These are phyloP conservation scores for Rhodamnia argentea DNA, from an alignment of 345 rosid species.

Conservation along the genomic window DNA sequence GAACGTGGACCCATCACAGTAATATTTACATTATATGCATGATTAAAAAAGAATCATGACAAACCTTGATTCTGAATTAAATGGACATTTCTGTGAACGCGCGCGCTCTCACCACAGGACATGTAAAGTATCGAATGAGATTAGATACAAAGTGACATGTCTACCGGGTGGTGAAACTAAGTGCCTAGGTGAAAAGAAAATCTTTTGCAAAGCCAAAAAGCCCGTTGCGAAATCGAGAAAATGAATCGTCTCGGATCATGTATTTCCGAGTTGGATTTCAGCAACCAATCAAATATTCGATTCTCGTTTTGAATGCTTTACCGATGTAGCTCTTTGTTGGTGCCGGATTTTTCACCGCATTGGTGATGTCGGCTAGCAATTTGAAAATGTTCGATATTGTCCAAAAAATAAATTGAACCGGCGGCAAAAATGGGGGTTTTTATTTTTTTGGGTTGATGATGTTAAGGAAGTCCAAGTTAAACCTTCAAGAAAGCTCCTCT, in stretches of 20 bases:
- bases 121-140: background rate
- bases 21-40: background rate
- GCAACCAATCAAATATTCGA: too few species aligned
- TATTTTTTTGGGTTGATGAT: background rate
- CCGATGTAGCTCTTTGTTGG: too few species aligned
- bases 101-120: fast-evolving
- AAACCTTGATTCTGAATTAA: background rate
- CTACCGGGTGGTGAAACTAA: too few species aligned
- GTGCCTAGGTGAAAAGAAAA: too few species aligned
- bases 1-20: background rate
- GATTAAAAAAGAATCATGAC: background rate
- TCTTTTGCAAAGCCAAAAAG: too few species aligned
- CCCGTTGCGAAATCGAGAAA: too few species aligned
- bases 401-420: too few species aligned
- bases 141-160: background rate
- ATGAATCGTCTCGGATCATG: too few species aligned
- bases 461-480: background rate
- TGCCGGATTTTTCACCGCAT: background rate
- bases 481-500: background rate
- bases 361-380: background rate
- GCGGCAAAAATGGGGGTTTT: too few species aligned
- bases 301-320: too few species aligned
- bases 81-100: fast-evolving
- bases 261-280: too few species aligned
- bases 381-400: too few species aligned